Base-by-base conservation (phyloP, 2,329 filamentous ascomycete genomes). In the Fusarium aywerte region DNA sequence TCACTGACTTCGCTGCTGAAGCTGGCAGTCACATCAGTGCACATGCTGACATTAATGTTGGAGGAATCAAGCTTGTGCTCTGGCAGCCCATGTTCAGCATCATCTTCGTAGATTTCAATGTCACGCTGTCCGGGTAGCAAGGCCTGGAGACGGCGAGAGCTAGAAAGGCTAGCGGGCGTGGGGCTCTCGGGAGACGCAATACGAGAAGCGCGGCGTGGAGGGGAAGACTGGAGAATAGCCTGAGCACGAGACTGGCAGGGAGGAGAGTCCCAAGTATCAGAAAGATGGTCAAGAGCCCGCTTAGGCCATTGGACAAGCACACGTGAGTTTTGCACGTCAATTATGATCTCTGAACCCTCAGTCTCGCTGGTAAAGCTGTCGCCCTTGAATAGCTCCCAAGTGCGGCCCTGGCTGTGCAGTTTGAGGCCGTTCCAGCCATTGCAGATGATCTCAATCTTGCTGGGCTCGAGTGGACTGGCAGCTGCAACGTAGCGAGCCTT, bases 381-480 rank as follows among this genome's bases (percentile, higher is more conserved):
- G 18, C 92, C 93, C 81, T 97, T 97, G 67, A 84, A 85, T 73
- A 99, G 80, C 69, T 97, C 92, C 83, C 92, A 95, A 4, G 92
- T 91, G 69, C 90, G 89, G 57, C 93, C 93, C 79, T 95, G 91
- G 82, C 93, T 97, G 80, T 97, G 93, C 70, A 99, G 81, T 81
- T 93, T 97, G 69, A 96, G 84, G 16, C 96, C 96, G 78, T 99
- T 99, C 95, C 95, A 98, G 21, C 96, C 96, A 74, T 91, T 87
- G 83, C 96, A 99, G 74, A 92, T 85, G 72, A 99, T 91, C 78
- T 97, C 92, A 44, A 99, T 87, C 78, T 89, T 90, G 77, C 91
- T 92, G 65, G 88, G 85, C 70, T 92, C 89, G 72, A 92, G 85
- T 7, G 86, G 86, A 55, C 87, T 84, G 20, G 85, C 81, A 13